These are phyloP conservation scores for Talaromyces sp. DNA, from an alignment of 2,329 filamentous ascomycete genomes.

Conservation along the genomic window DNA sequence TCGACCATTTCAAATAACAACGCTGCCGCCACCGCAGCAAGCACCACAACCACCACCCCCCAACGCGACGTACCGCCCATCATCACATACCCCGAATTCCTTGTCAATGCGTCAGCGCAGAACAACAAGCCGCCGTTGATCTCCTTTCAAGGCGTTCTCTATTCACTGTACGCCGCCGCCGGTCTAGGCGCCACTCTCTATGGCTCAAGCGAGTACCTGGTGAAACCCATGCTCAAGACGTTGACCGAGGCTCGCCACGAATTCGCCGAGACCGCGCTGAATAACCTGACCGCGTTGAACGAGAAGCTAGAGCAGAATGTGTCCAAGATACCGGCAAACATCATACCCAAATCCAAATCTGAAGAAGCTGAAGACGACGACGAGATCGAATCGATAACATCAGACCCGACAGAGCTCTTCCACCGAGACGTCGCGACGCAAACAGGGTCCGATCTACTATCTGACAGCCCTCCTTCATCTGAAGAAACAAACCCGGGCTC, in stretches of 20 bases:
- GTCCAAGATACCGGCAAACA: constrained; percentile 44
- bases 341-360: not conserved
- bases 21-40: constrained; percentile 7
- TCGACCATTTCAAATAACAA: constrained; percentile 45
- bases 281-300: constrained; percentile 52
- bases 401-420: constrained; percentile 59
- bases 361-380: constrained; percentile 19
- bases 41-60: constrained; percentile 11
- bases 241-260: constrained; percentile 54
- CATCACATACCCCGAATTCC: constrained; percentile 63
- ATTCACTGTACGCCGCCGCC: constrained; percentile 52
- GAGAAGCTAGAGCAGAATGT: constrained; percentile 48
- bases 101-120: constrained; percentile 39
- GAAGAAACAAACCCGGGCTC: not conserved
- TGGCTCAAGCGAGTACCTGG: constrained; percentile 53
- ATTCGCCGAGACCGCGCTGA: constrained; percentile 47
- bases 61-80: constrained; percentile 52
- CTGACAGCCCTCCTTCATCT: constrained; percentile 16
- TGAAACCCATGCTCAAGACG: constrained; percentile 53
- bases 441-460: constrained; percentile 42
- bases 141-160: constrained; percentile 51
- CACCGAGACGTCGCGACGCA: constrained; percentile 60
- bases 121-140: constrained; percentile 55
- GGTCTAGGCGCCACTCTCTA: constrained; percentile 53
- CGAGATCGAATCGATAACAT: constrained; percentile 44